Percentiles rank a stretch among this genome's conserved stretches.
phyloP scores from a whole-genome alignment of 176 grass and related monocot species.

The Zea mays region DNA sequence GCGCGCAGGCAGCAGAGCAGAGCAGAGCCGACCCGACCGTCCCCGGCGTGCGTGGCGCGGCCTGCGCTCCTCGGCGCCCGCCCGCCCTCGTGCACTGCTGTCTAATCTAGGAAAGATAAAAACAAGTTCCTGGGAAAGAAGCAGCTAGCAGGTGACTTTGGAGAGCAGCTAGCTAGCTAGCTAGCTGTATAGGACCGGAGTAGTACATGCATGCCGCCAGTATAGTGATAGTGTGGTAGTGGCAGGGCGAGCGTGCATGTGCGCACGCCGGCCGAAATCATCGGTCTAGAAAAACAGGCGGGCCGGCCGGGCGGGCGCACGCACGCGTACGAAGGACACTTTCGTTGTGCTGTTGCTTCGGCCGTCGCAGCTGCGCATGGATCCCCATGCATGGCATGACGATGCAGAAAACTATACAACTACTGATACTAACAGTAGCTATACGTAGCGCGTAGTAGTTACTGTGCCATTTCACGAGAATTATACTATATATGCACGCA shows the following conservation, averaged over 20 bases:
- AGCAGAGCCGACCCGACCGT: neutral
- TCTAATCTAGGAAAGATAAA: too few species aligned
- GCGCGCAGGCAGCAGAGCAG: neutral
- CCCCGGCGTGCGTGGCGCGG: constrained; percentile 15
- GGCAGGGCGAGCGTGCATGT: neutral
- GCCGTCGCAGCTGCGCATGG: neutral
- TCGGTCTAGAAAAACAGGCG: constrained; percentile 11
- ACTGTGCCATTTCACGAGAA: too few species aligned
- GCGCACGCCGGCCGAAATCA: neutral
- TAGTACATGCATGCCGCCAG: too few species aligned
- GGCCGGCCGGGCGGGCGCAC: neutral
- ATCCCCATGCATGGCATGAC: neutral
- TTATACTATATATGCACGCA: too few species aligned
- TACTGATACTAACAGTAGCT: too few species aligned
- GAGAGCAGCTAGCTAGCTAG: neutral
- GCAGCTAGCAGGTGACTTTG: constrained; percentile 13
- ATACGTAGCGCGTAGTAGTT: too few species aligned
- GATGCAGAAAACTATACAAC: neutral
- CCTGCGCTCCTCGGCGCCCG: neutral
- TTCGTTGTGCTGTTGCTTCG: neutral
- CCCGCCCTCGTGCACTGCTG: constrained; percentile 19
- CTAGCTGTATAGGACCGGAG: too few species aligned
- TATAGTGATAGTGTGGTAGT: neutral
- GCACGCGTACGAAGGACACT: constrained; percentile 9
- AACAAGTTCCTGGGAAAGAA: neutral